Evolutionary conservation across 768 basidiomycete species (phyloP).

Genomic region (Sarcodon aspratus): DNA sequence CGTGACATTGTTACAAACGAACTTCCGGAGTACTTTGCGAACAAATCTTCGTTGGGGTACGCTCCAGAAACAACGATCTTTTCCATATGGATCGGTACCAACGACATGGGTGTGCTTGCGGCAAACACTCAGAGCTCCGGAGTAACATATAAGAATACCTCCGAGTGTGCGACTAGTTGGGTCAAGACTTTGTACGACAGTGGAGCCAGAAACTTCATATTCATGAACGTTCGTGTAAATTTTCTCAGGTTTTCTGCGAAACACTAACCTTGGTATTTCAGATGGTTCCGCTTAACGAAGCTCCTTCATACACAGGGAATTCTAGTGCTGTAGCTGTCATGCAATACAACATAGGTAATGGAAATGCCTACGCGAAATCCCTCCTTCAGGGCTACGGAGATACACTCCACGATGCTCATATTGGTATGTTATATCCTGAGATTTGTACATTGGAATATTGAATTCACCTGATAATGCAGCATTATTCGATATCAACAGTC

Average conservation of each 20-base stretch:
- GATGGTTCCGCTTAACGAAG: conserved; percentile 23
- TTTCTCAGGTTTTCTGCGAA: background rate
- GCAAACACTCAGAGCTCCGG: conserved; percentile 34
- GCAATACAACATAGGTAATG: conserved; percentile 18
- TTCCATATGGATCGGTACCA: conserved; percentile 55
- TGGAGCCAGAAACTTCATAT: conserved; percentile 57
- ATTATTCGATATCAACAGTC: conserved; percentile 47
- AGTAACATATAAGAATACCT: conserved; percentile 48
- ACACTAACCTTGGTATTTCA: conserved; percentile 5
- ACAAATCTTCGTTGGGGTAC: conserved; percentile 24
- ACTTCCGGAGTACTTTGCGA: conserved; percentile 39
- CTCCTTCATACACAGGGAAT: conserved; percentile 18
- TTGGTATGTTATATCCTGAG: conserved; percentile 28
- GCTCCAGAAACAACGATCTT: conserved; percentile 40
- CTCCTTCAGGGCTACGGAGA: conserved; percentile 15
- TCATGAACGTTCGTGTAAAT: conserved; percentile 44
- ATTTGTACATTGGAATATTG: background rate
- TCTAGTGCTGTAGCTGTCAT: conserved; percentile 8
- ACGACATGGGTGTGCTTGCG: conserved; percentile 44
- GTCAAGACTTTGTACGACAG: conserved; percentile 40
- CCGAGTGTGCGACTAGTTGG: conserved; percentile 48
- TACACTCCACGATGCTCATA: conserved; percentile 30
- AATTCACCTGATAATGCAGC: conserved; percentile 19
- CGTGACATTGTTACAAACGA: conserved; percentile 49
- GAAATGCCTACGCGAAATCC: conserved; percentile 19